Evolutionary conservation across 2,329 filamentous ascomycete species (phyloP), one percentile per base, ranked within the genome.

Genomic region (Diaporthe humulicola): DNA sequence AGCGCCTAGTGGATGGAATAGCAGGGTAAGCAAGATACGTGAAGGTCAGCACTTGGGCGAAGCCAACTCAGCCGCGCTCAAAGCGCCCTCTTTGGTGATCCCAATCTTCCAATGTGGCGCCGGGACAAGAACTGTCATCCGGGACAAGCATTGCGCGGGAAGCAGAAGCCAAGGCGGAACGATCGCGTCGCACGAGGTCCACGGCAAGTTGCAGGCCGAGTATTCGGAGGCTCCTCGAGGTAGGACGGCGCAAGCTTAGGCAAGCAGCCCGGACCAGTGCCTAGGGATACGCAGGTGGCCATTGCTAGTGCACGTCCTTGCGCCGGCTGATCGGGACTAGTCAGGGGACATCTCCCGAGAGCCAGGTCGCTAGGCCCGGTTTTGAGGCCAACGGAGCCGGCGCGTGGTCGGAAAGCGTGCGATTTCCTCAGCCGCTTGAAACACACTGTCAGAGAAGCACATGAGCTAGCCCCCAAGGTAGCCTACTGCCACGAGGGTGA

Each of bases 71-170:
- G 25, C 56, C 9, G 57, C 56, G n/a, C 45, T 64, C 28, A 33
- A 48, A 72, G 48, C 45, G 70, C 57, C 45, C 17, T 33, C 33
- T n/a, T 36, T 15, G 30, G 48, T 54, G 57, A 56, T 45, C 57
- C 48, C 14, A 33, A 54, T 54, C 38, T 72, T 40, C 40, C 45
- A 25, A 8, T 56, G 70, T 64, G 25, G 57, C 57, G 56, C 70
- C 38, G 58, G 57, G 36, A 64, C 58, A 52, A 42, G 50, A 72
- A 42, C 48, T 64, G 57, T 72, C 70, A 72, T 19, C 61, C 25
- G 19, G 60, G 45, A 45, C 15, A 52, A 33, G 57, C 57, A 61
- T 30, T 50, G 15, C 19, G 36, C 30, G 40, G 22, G 14, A 28
- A 4, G 33, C 42, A 52, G 30, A 22, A 22, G 33, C 48, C 45